Base-by-base conservation (phyloP, 805 yeast species). In the Metschnikowia lachancei region DNA sequence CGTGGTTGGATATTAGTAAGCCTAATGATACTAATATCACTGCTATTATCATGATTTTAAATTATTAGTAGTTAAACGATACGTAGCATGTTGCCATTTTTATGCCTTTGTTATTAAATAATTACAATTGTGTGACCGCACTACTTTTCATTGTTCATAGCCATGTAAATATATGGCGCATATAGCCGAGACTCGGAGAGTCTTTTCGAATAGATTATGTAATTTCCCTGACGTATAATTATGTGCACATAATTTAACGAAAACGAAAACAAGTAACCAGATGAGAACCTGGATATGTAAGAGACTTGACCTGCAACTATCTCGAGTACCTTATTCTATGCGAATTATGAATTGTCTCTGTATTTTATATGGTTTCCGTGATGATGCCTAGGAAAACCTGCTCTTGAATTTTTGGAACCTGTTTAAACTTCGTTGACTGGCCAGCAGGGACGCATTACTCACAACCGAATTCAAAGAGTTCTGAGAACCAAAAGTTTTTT, bases 341-440 rank as follows among this genome's bases (percentile, higher is more conserved):
- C n/a, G 32, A 17, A 26, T 22, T 24, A 13, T 13, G 7, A 20
- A 36, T 4, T 20, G 28, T 17, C 36, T 17, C 22, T 33, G n/a
- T 17, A 16, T 33, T 17, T 33, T 4, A 16, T 12, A n/a, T n/a
- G 12, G 28, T 26, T 9, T 26, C 34, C 2, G 39, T 11, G 7
- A 12, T 17, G 29, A 5, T 11, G n/a, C 40, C 40, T 37, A 37
- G 18, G 47, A 38, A 34, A 68, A 68, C 43, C 60, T 57, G 45
- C 59, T 62, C 52, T 65, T 68, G 51, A 68, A 69, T 38, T 61
- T 50, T 49, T 66, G 67, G 40, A 65, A 68, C 46, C 63, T 64
- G 48, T 63, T 63, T 43, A 67, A 49, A n/a, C 68, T 61, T 32
- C 53, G 18, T 31, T 46, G 44, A 30, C 51, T 50, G 18, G 53